Conservation (phyloP, 2,329 filamentous ascomycete genomes). For the Emergomyces orientalis region DNA sequence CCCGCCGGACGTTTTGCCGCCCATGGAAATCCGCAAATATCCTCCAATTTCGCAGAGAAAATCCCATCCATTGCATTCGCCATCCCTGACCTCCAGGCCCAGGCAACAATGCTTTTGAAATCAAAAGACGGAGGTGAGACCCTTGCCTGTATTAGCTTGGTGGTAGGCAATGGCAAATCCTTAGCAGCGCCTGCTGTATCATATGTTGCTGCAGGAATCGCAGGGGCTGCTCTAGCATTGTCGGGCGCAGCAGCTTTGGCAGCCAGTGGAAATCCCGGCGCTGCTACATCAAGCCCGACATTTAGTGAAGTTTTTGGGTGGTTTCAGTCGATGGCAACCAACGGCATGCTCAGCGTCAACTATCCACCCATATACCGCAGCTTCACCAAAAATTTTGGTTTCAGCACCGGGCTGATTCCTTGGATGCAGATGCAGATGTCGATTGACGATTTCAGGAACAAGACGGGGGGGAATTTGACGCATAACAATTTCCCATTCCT, state of each 20-base stretch:
- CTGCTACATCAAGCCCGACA: constrained; percentile 63
- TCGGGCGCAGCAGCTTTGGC: constrained; percentile 62
- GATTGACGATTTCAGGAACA: constrained; percentile 73
- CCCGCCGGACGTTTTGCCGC: constrained; percentile 67
- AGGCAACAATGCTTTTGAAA: constrained; percentile 68
- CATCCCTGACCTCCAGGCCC: constrained; percentile 80
- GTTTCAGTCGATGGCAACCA: constrained; percentile 91
- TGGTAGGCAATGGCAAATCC: constrained; percentile 80
- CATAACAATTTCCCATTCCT: constrained; percentile 67
- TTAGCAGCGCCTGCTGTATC: constrained; percentile 64
- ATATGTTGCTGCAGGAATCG: constrained; percentile 74
- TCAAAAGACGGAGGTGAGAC: constrained; percentile 49
- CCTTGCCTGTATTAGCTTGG: constrained; percentile 73
- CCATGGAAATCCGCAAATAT: constrained; percentile 61
- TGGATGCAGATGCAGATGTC: constrained; percentile 70
- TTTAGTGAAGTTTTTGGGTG: constrained; percentile 79
- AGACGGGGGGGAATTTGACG: constrained; percentile 80
- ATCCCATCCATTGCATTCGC: constrained; percentile 86
- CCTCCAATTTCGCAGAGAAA: constrained; percentile 57
- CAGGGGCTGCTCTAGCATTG: constrained; percentile 69
- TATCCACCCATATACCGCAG: constrained; percentile 81
- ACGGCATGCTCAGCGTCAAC: constrained; percentile 87
- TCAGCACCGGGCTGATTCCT: constrained; percentile 73
- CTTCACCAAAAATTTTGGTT: constrained; percentile 88
- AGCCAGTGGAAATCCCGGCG: constrained; percentile 51